Evolutionary conservation across 1,139 yeast species (phyloP).

Genomic region (Candida sojae): DNA sequence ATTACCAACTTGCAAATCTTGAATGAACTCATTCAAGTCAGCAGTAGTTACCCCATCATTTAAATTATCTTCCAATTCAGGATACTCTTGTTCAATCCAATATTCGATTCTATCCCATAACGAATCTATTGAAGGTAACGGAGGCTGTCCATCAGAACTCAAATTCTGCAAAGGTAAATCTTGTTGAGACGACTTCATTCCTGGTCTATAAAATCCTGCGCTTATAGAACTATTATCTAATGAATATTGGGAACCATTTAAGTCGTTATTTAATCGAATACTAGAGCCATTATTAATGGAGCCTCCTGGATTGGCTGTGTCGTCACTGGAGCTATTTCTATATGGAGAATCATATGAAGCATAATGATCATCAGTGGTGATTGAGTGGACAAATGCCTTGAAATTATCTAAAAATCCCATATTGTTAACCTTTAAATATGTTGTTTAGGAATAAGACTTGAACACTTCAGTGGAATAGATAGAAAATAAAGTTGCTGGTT

Average conservation of each 20-base stretch:
- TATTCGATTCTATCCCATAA: conserved; percentile 75
- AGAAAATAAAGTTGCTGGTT: neutral
- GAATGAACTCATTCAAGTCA: conserved; percentile 76
- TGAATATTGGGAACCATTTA: conserved; percentile 29
- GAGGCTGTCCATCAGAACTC: conserved; percentile 58
- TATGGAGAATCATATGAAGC: conserved; percentile 58
- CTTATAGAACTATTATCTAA: conserved; percentile 24
- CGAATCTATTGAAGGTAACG: conserved; percentile 68
- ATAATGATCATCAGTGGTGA: conserved; percentile 65
- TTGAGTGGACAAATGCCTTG: conserved; percentile 58
- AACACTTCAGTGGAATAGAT: neutral
- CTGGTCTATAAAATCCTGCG: conserved; percentile 36
- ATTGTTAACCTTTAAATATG: too few species aligned
- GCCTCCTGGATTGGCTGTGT: conserved; percentile 8
- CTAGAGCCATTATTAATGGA: conserved; percentile 8
- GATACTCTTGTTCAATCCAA: conserved; percentile 78
- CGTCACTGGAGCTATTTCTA: conserved; percentile 26
- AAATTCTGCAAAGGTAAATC: conserved; percentile 46
- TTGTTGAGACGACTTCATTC: conserved; percentile 33
- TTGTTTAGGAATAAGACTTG: too few species aligned
- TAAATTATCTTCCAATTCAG: conserved; percentile 74
- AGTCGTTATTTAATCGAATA: conserved; percentile 10
- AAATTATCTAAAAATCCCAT: conserved; percentile 49
- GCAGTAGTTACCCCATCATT: conserved; percentile 72
- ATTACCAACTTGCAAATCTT: conserved; percentile 58